Evolutionary conservation across 2,329 filamentous ascomycete species (phyloP), one percentile per base, ranked within the genome.

Genomic region (Cladophialophora yegresii): DNA sequence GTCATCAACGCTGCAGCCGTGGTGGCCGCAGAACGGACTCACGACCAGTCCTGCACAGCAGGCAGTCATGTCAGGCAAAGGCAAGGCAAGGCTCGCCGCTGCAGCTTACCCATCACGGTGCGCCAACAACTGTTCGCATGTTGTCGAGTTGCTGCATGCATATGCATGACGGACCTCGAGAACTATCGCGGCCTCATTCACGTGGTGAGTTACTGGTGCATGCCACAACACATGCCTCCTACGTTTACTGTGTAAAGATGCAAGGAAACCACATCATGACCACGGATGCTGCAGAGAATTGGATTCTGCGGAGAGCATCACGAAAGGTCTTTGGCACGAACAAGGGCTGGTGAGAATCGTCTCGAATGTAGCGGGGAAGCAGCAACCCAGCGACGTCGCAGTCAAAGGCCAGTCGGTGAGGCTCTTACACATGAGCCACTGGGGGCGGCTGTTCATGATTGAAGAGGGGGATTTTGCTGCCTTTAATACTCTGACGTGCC

Each of bases 401-500:
- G 7, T 43, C 16, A 20, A 20, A n/a, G 16, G 36, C 5, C 36
- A 3, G 36, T 43, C n/a, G 36, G 36, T n/a, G 36, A 43, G 36
- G 6, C 36, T 43, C 16, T 16, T n/a, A n/a, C n/a, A n/a, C n/a
- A n/a, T n/a, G n/a, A 43, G 16, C 13, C 36, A 43, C 36, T 43
- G 13, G 36, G 36, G 36, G 20, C 20, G 12, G 36, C 20, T 22
- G 33, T 16, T 40, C 33, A 16, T 9, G 33, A 26, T 7, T 56
- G 54, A 33, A 36, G 55, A 20, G 55, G 40, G 23, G 32, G 20
- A 32, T 7, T 16, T 49, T 22, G 30, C n/a, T 12, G 28, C 30
- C 57, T 59, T 59, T 51, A 50, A 59, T 59, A 59, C 47, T 59
- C 23, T 49, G 55, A 28, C 54, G 13, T n/a, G 33, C 54, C 50